phyloP scores from a whole-genome alignment of 2,329 filamentous ascomycete genomes.

The Alternaria incomplexa region DNA sequence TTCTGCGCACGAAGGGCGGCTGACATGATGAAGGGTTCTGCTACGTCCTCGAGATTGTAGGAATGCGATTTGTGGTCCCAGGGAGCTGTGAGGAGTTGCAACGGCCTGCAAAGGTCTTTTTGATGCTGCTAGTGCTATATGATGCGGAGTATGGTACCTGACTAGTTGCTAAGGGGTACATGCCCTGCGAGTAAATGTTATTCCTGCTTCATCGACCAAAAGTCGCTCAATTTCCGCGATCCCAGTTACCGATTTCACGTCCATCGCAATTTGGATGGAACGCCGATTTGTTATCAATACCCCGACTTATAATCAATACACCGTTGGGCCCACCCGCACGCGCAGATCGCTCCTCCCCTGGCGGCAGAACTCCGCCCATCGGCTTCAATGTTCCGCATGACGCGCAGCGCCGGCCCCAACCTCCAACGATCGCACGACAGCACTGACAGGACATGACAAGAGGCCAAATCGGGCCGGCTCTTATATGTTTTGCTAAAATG shows the following conservation, averaged over 20 bases:
- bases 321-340: background rate
- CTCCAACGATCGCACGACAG: background rate
- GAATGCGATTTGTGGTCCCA: background rate
- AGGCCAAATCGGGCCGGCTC: background rate
- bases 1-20: background rate
- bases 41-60: constrained; percentile 2
- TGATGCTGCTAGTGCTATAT: background rate
- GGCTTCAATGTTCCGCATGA: constrained; percentile 5
- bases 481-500: background rate
- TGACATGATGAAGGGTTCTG: background rate
- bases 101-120: background rate
- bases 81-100: background rate
- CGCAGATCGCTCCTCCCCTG: background rate
- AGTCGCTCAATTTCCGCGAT: background rate
- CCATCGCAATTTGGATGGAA: background rate
- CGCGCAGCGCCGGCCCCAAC: background rate
- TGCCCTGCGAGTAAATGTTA: background rate
- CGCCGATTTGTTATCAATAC: background rate
- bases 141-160: background rate
- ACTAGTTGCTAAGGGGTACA: background rate
- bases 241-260: background rate
- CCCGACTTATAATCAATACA: background rate
- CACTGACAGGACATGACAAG: background rate
- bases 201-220: background rate
- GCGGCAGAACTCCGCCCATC: constrained; percentile 2